These are phyloP conservation scores for Spergularia azorica DNA, from an alignment of 179 eudicot species.

Conservation along the genomic window DNA sequence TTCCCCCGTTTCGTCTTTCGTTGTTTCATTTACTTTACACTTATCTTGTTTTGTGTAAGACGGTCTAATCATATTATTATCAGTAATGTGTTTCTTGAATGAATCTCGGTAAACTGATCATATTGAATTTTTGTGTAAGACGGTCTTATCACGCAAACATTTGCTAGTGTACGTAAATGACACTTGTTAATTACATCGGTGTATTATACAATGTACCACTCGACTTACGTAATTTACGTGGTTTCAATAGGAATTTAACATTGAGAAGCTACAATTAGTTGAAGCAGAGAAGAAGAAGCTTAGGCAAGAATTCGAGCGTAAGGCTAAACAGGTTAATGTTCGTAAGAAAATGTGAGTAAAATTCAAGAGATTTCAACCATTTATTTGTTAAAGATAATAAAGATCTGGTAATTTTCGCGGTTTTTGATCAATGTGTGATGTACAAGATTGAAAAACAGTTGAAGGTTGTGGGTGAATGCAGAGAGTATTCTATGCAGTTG, in stretches of 20 bases:
- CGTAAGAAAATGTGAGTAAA: slow-evolving; percentile 65
- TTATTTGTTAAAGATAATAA: background rate
- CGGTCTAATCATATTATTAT: background rate
- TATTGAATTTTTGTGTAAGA: background rate
- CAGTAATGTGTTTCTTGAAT: background rate
- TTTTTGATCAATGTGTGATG: background rate
- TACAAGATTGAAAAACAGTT: background rate
- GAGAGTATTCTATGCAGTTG: slow-evolving; percentile 73
- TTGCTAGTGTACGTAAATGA: no score
- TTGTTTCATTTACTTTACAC: no score
- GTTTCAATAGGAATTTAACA: slow-evolving; percentile 62
- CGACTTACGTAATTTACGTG: background rate
- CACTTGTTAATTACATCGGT: no score
- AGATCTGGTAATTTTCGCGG: background rate
- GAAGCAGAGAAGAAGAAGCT: slow-evolving; percentile 77
- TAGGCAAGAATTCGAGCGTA: slow-evolving; percentile 74
- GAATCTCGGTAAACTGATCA: no score
- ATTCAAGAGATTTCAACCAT: background rate
- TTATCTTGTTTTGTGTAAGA: background rate
- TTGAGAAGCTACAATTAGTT: slow-evolving; percentile 69
- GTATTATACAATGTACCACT: no score
- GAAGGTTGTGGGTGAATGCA: slow-evolving; percentile 23
- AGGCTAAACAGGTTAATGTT: slow-evolving; percentile 64
- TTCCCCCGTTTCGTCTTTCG: background rate
- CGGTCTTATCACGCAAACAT: background rate